phyloP scores from a whole-genome alignment of 352 stramenopile species.

The Phytophthora megakarya region DNA sequence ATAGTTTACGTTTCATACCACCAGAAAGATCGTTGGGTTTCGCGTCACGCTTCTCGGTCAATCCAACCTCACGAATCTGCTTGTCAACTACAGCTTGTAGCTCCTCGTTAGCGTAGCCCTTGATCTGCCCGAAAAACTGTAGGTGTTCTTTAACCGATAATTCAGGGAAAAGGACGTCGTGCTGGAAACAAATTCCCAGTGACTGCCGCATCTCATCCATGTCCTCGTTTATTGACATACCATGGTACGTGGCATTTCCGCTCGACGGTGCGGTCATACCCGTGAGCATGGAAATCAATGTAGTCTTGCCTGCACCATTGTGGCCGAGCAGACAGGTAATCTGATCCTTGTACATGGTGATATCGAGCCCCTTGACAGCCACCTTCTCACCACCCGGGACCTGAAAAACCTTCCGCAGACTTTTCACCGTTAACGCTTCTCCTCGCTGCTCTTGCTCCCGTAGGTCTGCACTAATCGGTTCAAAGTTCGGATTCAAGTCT shows the following conservation, averaged over 20 bases:
- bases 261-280: conserved; percentile 53
- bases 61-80: conserved; percentile 55
- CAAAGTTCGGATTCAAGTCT: conserved; percentile 53
- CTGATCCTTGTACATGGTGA: conserved; percentile 81
- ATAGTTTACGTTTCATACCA: conserved; percentile 91
- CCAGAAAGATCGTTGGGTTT: conserved; percentile 64
- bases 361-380: conserved; percentile 83
- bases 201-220: conserved; percentile 68
- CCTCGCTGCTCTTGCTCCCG: conserved; percentile 55
- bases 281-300: conserved; percentile 79
- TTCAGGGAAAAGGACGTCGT: conserved; percentile 76
- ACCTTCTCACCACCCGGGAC: conserved; percentile 83
- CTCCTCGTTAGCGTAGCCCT: conserved; percentile 44
- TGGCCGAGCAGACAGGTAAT: conserved; percentile 80
- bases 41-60: conserved; percentile 57
- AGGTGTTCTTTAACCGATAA: conserved; percentile 76
- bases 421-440: conserved; percentile 55
- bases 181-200: conserved; percentile 81
- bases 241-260: conserved; percentile 64
- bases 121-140: conserved; percentile 65
- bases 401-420: conserved; percentile 77
- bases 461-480: conserved; percentile 46
- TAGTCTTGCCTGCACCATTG: conserved; percentile 84
- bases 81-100: conserved; percentile 34
- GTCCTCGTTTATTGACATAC: conserved; percentile 71